Evolutionary conservation across 176 grass and related monocot genomes (phyloP).

Genomic region (Carex littledalei): DNA sequence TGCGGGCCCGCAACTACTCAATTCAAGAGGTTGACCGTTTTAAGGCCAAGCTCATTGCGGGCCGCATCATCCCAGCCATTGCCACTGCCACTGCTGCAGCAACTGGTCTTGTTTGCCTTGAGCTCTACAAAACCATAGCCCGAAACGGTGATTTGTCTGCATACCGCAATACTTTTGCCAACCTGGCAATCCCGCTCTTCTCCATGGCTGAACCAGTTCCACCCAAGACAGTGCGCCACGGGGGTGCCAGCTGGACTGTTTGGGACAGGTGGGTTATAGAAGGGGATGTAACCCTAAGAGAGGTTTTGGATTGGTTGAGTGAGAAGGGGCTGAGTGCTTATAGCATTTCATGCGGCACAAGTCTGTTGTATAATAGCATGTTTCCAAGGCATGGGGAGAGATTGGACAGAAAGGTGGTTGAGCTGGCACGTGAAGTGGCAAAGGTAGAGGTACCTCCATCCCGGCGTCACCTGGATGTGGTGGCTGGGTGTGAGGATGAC

Average conservation of each 20-base stretch:
- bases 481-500: conserved; percentile 78
- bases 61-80: conserved; percentile 88
- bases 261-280: conserved; percentile 83
- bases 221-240: conserved; percentile 58
- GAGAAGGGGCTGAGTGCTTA: conserved; percentile 68
- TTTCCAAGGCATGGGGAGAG: conserved; percentile 84
- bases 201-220: conserved; percentile 84
- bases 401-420: conserved; percentile 58
- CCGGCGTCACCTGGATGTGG: conserved; percentile 57
- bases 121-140: conserved; percentile 73
- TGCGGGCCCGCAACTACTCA: conserved; percentile 85
- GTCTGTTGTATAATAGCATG: conserved; percentile 89
- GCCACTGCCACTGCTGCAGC: conserved; percentile 78
- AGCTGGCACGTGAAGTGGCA: conserved; percentile 65
- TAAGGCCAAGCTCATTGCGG: conserved; percentile 90
- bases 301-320: conserved; percentile 73
- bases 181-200: conserved; percentile 80
- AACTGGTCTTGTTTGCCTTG: conserved; percentile 76
- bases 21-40: conserved; percentile 86
- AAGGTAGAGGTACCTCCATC: conserved; percentile 69
- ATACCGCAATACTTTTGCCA: conserved; percentile 84
- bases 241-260: conserved; percentile 69
- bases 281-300: conserved; percentile 55
- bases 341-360: conserved; percentile 77
- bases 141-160: conserved; percentile 60